Evolutionary conservation across 2,329 filamentous ascomycete species (phyloP).

Genomic region (Talaromyces islandicus): DNA sequence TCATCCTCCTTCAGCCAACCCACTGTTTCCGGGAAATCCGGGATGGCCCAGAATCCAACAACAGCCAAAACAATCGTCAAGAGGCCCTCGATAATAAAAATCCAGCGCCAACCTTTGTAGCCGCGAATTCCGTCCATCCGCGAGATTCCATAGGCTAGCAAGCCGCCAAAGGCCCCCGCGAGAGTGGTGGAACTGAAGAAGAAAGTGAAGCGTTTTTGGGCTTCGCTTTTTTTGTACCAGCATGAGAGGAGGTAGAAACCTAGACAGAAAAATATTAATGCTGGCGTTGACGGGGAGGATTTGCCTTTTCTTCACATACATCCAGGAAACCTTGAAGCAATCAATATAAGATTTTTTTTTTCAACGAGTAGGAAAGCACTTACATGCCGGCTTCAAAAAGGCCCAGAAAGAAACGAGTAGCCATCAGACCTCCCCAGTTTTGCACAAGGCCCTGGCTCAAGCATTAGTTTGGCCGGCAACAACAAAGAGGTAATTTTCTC

Average conservation of each 20-base stretch:
- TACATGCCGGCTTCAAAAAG: slow-evolving; percentile 65
- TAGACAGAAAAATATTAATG: slow-evolving; percentile 12
- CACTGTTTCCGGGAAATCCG: slow-evolving; percentile 68
- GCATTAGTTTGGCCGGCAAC: neutral
- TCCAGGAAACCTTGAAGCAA: slow-evolving; percentile 46
- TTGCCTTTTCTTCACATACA: slow-evolving; percentile 36
- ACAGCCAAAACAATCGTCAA: slow-evolving; percentile 58
- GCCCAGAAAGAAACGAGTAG: slow-evolving; percentile 81
- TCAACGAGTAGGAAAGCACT: neutral
- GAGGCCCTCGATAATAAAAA: slow-evolving; percentile 57
- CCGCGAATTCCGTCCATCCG: slow-evolving; percentile 51
- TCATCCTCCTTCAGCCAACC: slow-evolving; percentile 70
- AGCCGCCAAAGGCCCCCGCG: slow-evolving; percentile 57
- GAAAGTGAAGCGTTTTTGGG: slow-evolving; percentile 86
- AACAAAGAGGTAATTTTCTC: neutral
- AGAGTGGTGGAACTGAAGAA: slow-evolving; percentile 73
- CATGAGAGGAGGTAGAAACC: slow-evolving; percentile 65
- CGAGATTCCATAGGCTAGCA: slow-evolving; percentile 55
- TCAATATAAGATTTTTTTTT: neutral
- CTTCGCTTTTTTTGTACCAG: slow-evolving; percentile 78
- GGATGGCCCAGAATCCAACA: slow-evolving; percentile 59
- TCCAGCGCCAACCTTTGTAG: slow-evolving; percentile 53
- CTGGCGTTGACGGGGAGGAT: neutral
- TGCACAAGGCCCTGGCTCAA: slow-evolving; percentile 66
- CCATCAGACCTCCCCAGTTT: slow-evolving; percentile 70